These are phyloP conservation scores for Blastomyces parvus DNA, from an alignment of 2,329 filamentous ascomycete species.

Conservation along the genomic window DNA sequence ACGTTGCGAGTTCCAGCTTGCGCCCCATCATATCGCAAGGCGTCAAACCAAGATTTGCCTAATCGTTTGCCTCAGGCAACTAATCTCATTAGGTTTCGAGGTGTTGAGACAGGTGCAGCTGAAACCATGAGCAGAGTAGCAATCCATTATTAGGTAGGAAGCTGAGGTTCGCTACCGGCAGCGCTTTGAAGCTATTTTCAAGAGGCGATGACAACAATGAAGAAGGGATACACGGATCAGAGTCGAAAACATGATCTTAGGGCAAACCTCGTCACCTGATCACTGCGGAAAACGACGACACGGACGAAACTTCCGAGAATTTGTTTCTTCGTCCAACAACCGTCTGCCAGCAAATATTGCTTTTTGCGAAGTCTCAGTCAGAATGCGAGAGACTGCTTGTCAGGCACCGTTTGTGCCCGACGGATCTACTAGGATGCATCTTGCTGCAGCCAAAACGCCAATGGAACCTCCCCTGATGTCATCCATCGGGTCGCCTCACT, in stretches of 20 bases:
- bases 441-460: neutral
- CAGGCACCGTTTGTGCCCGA: conserved; percentile 2
- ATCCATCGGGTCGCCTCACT: conserved; percentile 1
- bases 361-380: neutral
- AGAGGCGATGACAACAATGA: too few species aligned
- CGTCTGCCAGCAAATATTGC: neutral
- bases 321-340: neutral
- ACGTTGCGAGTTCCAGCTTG: neutral
- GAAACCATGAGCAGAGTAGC: too few species aligned
- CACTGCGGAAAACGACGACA: neutral
- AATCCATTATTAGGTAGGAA: too few species aligned
- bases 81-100: neutral
- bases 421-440: neutral
- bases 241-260: neutral
- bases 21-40: neutral
- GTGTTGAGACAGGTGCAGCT: neutral
- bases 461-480: neutral
- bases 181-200: too few species aligned
- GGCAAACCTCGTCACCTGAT: neutral
- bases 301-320: too few species aligned
- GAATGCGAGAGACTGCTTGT: neutral
- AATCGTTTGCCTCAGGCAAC: neutral
- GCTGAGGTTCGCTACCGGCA: too few species aligned
- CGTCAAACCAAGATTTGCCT: neutral
- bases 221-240: too few species aligned